Conservation (phyloP, 1,284 basidiomycete genomes). For the Waitea zeae region DNA sequence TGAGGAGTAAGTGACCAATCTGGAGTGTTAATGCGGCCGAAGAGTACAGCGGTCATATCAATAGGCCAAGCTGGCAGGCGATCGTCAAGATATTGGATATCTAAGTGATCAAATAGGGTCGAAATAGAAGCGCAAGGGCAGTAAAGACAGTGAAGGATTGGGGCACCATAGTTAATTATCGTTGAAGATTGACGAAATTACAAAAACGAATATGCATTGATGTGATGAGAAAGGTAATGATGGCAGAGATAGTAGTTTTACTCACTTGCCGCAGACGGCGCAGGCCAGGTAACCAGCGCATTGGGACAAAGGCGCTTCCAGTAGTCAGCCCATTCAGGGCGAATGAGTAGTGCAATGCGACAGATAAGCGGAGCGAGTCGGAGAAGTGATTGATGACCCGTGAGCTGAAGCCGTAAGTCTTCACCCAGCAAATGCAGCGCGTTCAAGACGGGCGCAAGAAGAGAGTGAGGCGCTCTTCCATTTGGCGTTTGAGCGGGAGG, state of each 20-base stretch:
- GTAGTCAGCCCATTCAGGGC: constrained; percentile 77
- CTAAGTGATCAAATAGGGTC: constrained; percentile 13
- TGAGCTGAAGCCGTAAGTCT: constrained; percentile 36
- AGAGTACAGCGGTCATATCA: constrained; percentile 45
- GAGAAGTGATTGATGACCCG: constrained; percentile 31
- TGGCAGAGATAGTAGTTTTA: too few relatives aligned
- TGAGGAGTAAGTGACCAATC: constrained; percentile 44
- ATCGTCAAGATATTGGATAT: constrained; percentile 33
- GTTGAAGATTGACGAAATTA: too few relatives aligned
- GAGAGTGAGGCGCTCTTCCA: constrained; percentile 18
- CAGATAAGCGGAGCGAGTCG: constrained; percentile 48
- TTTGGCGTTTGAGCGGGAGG: too few relatives aligned
- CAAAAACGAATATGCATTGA: neutral
- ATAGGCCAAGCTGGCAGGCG: constrained; percentile 53
- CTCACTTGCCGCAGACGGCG: constrained; percentile 25
- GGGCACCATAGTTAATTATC: too few relatives aligned
- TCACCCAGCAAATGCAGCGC: constrained; percentile 69
- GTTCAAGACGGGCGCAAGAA: constrained; percentile 37
- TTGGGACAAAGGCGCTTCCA: constrained; percentile 66
- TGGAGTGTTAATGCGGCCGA: constrained; percentile 43
- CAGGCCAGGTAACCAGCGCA: constrained; percentile 36
- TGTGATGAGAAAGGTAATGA: too few relatives aligned
- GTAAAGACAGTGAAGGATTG: too few relatives aligned
- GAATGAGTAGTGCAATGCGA: constrained; percentile 44
- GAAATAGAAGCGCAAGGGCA: constrained; percentile 1